Conservation (phyloP, 768 basidiomycete genomes). For the Sarcomyxa edulis region DNA sequence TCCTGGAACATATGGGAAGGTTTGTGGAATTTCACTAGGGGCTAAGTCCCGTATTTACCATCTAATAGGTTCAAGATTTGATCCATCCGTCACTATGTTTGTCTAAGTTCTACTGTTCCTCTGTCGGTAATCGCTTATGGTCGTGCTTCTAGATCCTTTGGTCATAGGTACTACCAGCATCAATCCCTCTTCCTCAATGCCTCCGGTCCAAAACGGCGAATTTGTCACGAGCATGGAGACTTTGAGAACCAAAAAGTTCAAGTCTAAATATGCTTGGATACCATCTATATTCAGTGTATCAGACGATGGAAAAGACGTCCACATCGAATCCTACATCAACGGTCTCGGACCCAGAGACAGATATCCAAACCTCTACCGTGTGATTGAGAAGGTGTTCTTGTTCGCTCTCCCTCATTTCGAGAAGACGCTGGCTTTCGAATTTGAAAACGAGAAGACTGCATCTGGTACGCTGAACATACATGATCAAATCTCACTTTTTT, state of each 20-base stretch:
- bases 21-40: background rate
- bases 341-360: slow-evolving; percentile 12
- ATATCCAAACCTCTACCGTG: slow-evolving; percentile 7
- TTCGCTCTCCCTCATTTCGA: slow-evolving; percentile 10
- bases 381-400: slow-evolving; percentile 12
- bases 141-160: no score
- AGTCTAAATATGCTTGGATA: slow-evolving; percentile 11
- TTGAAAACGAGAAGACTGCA: no score
- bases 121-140: no score
- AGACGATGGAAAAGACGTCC: slow-evolving; percentile 9
- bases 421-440: slow-evolving; percentile 1
- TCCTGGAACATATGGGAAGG: slow-evolving; percentile 11
- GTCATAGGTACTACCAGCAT: no score
- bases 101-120: background rate
- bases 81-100: slow-evolving; percentile 13
- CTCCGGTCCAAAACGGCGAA: no score
- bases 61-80: slow-evolving; percentile 13
- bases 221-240: no score
- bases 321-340: slow-evolving; percentile 14
- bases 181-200: no score
- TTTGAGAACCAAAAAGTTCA: background rate
- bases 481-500: no score
- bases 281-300: slow-evolving; percentile 11
- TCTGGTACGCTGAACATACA: no score
- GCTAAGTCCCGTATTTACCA: background rate